Percentiles rank a stretch among this genome's conserved stretches.
Conservation (phyloP, 345 rosid genomes). For the Sisymbrium altissimum region DNA sequence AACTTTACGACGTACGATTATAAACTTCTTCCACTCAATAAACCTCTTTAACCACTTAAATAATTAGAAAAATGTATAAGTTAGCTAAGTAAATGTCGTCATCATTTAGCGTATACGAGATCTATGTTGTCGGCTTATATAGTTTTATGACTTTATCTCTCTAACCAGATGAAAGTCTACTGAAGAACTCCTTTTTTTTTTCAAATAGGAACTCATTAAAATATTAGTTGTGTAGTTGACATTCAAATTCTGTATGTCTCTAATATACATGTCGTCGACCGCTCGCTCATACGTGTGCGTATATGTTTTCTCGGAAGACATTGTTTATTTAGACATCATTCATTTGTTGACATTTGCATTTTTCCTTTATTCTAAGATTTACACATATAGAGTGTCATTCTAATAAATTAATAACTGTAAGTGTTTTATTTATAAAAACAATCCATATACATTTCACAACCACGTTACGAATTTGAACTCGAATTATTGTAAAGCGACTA, state of each 20-base stretch:
- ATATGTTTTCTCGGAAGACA: not conserved
- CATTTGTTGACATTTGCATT: too few relatives aligned
- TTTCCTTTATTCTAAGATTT: too few relatives aligned
- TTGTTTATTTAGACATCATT: not conserved
- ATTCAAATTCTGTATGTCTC: not conserved
- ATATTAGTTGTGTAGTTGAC: not conserved
- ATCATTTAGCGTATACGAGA: slow-evolving; percentile 6
- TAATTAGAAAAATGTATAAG: not conserved
- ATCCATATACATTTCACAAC: not conserved
- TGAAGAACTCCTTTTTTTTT: too few relatives aligned
- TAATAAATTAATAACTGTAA: too few relatives aligned
- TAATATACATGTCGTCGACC: not conserved
- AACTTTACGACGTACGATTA: not conserved
- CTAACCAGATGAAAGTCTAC: not conserved
- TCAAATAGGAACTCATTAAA: not conserved
- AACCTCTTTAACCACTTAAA: not conserved
- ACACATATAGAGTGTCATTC: too few relatives aligned
- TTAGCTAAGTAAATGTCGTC: slow-evolving; percentile 1
- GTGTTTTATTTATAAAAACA: not conserved
- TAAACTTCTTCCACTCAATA: not conserved
- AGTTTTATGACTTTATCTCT: not conserved
- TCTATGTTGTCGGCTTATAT: not conserved
- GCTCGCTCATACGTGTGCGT: not conserved
- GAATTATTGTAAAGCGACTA: too few relatives aligned
- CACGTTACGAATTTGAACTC: not conserved